Percentiles rank a stretch among this genome's conserved stretches.
These are phyloP conservation scores for Themeda triandra DNA, from an alignment of 176 grass and related monocot species.

Conservation along the genomic window DNA sequence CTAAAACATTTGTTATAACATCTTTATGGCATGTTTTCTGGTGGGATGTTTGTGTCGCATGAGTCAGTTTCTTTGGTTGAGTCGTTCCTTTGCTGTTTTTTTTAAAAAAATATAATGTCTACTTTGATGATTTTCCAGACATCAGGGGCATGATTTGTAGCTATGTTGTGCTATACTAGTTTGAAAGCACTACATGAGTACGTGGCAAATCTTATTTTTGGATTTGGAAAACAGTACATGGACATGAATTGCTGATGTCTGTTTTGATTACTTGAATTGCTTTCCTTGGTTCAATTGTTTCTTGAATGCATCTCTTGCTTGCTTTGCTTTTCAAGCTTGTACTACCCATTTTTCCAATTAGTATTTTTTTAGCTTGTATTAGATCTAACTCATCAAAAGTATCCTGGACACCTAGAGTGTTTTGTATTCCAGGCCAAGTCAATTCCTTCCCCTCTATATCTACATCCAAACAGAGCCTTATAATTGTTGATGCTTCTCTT, in stretches of 20 bases:
- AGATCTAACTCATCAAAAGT: not conserved
- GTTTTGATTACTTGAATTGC: not conserved
- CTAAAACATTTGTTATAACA: not conserved
- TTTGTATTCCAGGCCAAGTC: not conserved
- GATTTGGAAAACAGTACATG: not conserved
- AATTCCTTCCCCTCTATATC: not conserved
- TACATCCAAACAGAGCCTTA: not conserved
- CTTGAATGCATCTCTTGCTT: not conserved
- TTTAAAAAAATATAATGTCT: not conserved
- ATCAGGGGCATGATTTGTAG: not conserved
- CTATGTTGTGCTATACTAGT: not conserved
- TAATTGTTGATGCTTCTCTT: not conserved
- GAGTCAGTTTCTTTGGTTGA: not conserved
- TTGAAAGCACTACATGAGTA: not conserved
- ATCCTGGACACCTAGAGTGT: not conserved
- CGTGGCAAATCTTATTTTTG: not conserved
- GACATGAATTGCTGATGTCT: not conserved
- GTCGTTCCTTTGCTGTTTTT: not conserved
- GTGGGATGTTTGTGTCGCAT: not conserved
- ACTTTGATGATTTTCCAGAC: not conserved
- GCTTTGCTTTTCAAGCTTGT: not conserved
- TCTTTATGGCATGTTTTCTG: not conserved
- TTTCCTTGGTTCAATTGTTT: not conserved
- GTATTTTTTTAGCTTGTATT: not conserved
- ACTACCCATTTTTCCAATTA: not conserved